Conservation (phyloP, 2,329 filamentous ascomycete genomes). For the Calonectria pseudoturangicola region DNA sequence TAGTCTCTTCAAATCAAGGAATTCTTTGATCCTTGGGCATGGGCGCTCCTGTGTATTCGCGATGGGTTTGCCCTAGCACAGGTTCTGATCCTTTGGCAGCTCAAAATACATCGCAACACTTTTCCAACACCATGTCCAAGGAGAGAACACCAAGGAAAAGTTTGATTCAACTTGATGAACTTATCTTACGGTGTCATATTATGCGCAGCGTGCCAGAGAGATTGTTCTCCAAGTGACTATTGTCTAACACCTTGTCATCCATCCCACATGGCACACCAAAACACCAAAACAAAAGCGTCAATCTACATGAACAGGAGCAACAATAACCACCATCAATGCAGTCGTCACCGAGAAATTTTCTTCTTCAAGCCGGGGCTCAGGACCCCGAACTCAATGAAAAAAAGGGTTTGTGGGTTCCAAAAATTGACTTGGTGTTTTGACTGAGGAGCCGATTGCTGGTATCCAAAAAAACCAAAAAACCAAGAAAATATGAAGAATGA, state of each 20-base stretch:
- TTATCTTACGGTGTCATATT: background rate
- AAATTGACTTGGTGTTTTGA: background rate
- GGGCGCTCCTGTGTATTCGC: too few species aligned
- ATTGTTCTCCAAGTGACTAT: too few species aligned
- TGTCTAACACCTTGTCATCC: background rate
- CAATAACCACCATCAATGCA: background rate
- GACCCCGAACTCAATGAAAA: slow-evolving; percentile 33
- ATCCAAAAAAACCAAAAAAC: background rate
- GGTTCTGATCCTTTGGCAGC: background rate
- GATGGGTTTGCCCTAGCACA: background rate
- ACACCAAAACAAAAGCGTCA: background rate
- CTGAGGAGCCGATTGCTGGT: slow-evolving; percentile 39
- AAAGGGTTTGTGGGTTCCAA: background rate
- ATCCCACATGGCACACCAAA: background rate
- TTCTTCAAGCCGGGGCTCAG: slow-evolving; percentile 27
- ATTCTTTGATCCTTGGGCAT: too few species aligned
- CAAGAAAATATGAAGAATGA: slow-evolving; percentile 14
- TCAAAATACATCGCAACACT: background rate
- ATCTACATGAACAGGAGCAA: background rate
- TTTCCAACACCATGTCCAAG: background rate
- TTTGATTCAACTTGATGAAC: background rate
- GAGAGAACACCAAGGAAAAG: too few species aligned
- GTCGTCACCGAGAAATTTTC: background rate
- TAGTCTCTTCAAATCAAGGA: too few species aligned
- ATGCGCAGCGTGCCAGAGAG: too few species aligned